Conservation (phyloP, 176 grass and related monocot species). For the Elymus sibiricus region DNA sequence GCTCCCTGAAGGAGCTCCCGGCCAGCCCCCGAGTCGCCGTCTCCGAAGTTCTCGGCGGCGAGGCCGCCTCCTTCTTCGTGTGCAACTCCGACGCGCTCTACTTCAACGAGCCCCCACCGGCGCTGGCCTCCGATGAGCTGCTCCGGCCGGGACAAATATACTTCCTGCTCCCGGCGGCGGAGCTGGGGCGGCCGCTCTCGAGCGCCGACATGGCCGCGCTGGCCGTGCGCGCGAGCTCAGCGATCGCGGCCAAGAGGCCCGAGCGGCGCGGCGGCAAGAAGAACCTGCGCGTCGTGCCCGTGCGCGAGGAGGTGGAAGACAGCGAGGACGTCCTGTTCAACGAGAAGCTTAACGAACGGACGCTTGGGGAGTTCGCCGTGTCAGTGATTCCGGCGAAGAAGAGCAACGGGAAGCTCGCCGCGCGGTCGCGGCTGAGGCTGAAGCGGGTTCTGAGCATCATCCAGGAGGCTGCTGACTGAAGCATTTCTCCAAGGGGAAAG, state of each 20-base stretch:
- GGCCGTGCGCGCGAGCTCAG: conserved; percentile 49
- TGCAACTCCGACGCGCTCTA: conserved; percentile 68
- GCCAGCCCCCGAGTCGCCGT: background rate
- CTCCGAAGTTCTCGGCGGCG: conserved; percentile 16
- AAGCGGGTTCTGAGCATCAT: conserved; percentile 43
- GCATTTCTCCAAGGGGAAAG: background rate
- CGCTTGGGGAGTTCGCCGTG: conserved; percentile 23
- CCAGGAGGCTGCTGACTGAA: conserved; percentile 26
- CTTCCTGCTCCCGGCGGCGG: conserved; percentile 46
- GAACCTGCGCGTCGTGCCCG: conserved; percentile 31
- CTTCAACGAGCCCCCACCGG: conserved; percentile 33
- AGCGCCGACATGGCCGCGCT: conserved; percentile 49
- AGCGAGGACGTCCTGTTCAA: background rate
- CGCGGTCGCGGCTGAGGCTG: conserved; percentile 28
- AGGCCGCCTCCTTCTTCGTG: conserved; percentile 26
- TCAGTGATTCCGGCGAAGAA: background rate
- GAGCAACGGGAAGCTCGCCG: background rate
- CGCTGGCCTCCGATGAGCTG: conserved; percentile 18
- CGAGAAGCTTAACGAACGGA: conserved; percentile 42
- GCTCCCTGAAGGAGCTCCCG: conserved; percentile 52
- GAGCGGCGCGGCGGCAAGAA: background rate
- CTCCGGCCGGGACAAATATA: conserved; percentile 49
- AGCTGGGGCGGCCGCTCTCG: conserved; percentile 21
- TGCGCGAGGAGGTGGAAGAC: background rate
- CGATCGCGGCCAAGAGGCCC: conserved; percentile 11